A percentile compares a stretch with the other conserved stretches of the same genome.
Conservation (phyloP, 495 filamentous ascomycete genomes). For the Daldinia loculata region DNA sequence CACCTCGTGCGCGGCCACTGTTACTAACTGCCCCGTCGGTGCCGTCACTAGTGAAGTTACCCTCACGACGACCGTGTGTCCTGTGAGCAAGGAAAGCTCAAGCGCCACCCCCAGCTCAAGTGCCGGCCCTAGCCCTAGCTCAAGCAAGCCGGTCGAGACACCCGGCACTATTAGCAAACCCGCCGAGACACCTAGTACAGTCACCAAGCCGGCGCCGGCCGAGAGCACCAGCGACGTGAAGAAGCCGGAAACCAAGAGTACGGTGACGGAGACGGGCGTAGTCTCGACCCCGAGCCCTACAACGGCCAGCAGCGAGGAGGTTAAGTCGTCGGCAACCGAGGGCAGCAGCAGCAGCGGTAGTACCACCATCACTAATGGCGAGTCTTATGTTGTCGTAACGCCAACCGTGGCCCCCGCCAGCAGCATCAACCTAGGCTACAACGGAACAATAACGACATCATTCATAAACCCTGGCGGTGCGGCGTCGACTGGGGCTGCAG, state of each 20-base stretch:
- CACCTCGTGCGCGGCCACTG: constrained; percentile 65
- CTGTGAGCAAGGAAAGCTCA: constrained; percentile 28
- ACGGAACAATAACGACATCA: constrained; percentile 31
- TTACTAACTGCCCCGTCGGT: constrained; percentile 63
- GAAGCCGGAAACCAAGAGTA: not conserved
- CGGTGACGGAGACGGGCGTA: constrained; percentile 5
- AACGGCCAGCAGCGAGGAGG: not conserved
- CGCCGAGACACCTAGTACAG: not conserved
- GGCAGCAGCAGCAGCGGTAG: not conserved
- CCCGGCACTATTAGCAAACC: not conserved
- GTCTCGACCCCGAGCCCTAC: not conserved
- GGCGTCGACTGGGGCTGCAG: not conserved
- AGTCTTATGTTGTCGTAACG: constrained; percentile 28
- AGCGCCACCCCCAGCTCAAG: not conserved
- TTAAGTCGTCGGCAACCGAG: constrained; percentile 6
- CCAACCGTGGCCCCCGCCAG: constrained; percentile 35
- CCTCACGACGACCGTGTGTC: constrained; percentile 48
- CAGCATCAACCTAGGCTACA: constrained; percentile 27
- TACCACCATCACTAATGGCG: constrained; percentile 23
- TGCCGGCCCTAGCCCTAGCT: not conserved
- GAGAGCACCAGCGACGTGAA: constrained; percentile 8
- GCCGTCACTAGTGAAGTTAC: constrained; percentile 42
- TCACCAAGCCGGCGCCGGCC: constrained; percentile 5
- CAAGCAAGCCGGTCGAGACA: not conserved
- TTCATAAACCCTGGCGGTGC: not conserved